phyloP scores from a whole-genome alignment of 176 grass and related monocot genomes.

The Luzula sylvatica region DNA sequence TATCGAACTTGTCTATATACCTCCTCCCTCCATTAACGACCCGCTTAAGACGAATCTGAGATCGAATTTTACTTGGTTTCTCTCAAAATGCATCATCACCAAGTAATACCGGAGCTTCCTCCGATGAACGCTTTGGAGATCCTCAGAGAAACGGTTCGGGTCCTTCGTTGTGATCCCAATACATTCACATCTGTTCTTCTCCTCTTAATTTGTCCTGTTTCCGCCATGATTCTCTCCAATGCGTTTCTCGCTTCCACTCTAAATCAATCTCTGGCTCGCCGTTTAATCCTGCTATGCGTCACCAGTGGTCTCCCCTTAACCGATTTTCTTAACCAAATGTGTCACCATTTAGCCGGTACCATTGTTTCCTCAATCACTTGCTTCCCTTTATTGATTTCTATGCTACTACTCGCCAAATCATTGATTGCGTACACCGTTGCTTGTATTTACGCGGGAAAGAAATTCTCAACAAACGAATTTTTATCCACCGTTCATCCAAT shows the following conservation, averaged over 20 bases:
- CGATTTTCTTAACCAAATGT: slow-evolving; percentile 55
- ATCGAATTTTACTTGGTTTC: not conserved
- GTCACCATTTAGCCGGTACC: slow-evolving; percentile 58
- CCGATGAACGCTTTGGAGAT: slow-evolving; percentile 83
- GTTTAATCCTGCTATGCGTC: slow-evolving; percentile 35
- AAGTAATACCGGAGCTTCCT: slow-evolving; percentile 21
- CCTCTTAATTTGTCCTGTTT: slow-evolving; percentile 85
- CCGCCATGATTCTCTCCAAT: slow-evolving; percentile 58
- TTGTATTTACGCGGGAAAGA: slow-evolving; percentile 58
- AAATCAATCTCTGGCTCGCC: slow-evolving; percentile 39
- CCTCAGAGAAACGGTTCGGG: slow-evolving; percentile 71
- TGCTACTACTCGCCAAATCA: slow-evolving; percentile 64
- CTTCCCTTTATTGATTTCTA: slow-evolving; percentile 54
- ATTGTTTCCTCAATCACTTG: slow-evolving; percentile 46
- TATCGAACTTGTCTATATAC: too few species aligned
- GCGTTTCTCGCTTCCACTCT: slow-evolving; percentile 32
- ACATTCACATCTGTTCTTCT: slow-evolving; percentile 59
- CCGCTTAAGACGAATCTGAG: not conserved
- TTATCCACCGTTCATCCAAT: slow-evolving; percentile 34
- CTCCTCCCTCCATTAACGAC: too few species aligned
- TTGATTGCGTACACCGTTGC: slow-evolving; percentile 59
- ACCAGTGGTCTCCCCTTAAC: slow-evolving; percentile 57
- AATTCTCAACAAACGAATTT: slow-evolving; percentile 31
- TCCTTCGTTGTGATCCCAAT: slow-evolving; percentile 78
- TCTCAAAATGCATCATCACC: slow-evolving; percentile 7